phyloP scores from a whole-genome alignment of 1,284 basidiomycete species.

The Sanghuangporus weigelae region DNA sequence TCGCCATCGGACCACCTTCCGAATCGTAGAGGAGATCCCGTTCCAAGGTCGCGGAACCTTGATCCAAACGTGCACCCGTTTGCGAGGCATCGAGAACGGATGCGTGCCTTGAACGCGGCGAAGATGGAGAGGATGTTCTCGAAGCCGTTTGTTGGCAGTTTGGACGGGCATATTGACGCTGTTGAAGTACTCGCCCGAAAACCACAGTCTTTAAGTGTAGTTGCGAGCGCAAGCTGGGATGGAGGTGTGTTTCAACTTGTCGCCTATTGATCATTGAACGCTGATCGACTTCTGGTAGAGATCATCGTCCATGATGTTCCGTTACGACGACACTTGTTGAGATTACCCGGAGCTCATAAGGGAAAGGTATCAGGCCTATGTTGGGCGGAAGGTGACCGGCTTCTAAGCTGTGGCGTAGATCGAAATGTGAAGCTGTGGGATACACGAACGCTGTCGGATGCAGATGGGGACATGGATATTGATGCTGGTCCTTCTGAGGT shows the following conservation, averaged over 20 bases:
- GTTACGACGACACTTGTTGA: slow-evolving; percentile 59
- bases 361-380: slow-evolving; percentile 89
- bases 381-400: slow-evolving; percentile 60
- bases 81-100: slow-evolving; percentile 87
- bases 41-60: slow-evolving; percentile 87
- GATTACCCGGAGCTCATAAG: slow-evolving; percentile 80
- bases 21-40: slow-evolving; percentile 69
- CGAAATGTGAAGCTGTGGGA: slow-evolving; percentile 92
- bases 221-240: slow-evolving; percentile 96
- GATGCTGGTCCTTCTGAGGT: slow-evolving; percentile 33
- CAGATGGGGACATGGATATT: slow-evolving; percentile 25
- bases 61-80: slow-evolving; percentile 95
- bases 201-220: slow-evolving; percentile 68
- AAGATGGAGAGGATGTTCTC: slow-evolving; percentile 98
- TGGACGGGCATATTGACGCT: slow-evolving; percentile 96
- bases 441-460: slow-evolving; percentile 25
- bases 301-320: slow-evolving; percentile 88
- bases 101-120: slow-evolving; percentile 88
- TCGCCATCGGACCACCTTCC: slow-evolving; percentile 73
- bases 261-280: neutral
- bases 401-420: slow-evolving; percentile 92
- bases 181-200: slow-evolving; percentile 84
- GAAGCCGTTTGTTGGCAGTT: slow-evolving; percentile 87
- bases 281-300: slow-evolving; percentile 37
- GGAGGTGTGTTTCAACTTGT: slow-evolving; percentile 63